Evolutionary conservation across 306 rosid species (phyloP), one percentile per base, ranked within the genome.

Genomic region (Ceratonia siliqua): DNA sequence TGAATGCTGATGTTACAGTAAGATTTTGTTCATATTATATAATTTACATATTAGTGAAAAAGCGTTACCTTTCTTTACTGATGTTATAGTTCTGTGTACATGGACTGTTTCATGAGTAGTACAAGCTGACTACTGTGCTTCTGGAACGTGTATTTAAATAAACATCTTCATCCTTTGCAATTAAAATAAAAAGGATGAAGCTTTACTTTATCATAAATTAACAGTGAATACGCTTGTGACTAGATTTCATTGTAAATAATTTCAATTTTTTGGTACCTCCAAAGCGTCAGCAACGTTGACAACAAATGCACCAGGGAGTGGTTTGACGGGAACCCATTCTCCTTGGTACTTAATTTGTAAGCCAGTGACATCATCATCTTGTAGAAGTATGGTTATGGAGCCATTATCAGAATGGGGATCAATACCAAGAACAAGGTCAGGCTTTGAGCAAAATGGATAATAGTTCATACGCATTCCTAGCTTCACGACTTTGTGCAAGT

Each of bases 391-490:
- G 73, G 75, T 64, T 13, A 76, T 36, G 66, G 74, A 15, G 24
- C 82, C 53, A 3, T 72, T 62, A 11, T 70, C 79, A 75, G 72
- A 66, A 18, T 73, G 83, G 1, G 71, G 75, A 49, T 79, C 48
- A 8, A 74, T 5, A 7, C 83, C 76, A 21, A 79, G 75, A 36
- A 79, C 79, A 56, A 73, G 71, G 1, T 79, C 79, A 25, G 79
- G 83, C 48, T 12, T 62, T 1, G 64, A 22, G 28, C 83, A 79
- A 7, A 58, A 41, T 5, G 76, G 83, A 21, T 73, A 67, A 11
- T 79, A 79, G 76, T 73, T 79, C 79, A 79, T 66, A 5, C 75
- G 33, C 79, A 58, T 58, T 2, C 46, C 46, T 48, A 65, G 68
- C 20, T 45, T 73, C 5, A 50, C 17, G 33, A 15, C 53, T 33